These are phyloP conservation scores for Penicillium sp. DNA, from an alignment of 2,329 filamentous ascomycete genomes.

Conservation along the genomic window DNA sequence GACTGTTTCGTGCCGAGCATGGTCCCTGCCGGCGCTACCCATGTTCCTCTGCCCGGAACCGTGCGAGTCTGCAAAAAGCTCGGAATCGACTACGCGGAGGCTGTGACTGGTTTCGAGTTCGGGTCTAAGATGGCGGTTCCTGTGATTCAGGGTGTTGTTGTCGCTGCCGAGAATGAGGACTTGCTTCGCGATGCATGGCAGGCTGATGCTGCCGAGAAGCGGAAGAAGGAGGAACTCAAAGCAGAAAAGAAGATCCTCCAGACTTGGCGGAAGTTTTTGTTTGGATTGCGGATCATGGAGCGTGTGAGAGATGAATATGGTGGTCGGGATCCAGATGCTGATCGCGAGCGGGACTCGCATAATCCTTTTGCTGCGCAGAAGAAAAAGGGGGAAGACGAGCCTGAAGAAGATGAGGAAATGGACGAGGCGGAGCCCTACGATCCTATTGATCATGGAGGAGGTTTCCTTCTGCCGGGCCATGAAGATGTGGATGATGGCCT, in stretches of 20 bases:
- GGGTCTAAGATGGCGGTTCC: conserved; percentile 92
- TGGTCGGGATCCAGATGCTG: conserved; percentile 42
- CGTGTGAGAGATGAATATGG: conserved; percentile 77
- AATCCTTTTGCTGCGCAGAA: conserved; percentile 38
- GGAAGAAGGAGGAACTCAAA: conserved; percentile 81
- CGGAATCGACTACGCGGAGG: conserved; percentile 86
- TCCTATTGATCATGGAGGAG: conserved; percentile 27
- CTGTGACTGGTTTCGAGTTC: conserved; percentile 95
- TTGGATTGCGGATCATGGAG: conserved; percentile 80
- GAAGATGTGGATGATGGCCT: conserved; percentile 27
- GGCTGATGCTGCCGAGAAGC: conserved; percentile 72
- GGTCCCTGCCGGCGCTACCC: conserved; percentile 81
- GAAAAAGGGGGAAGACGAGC: conserved; percentile 10
- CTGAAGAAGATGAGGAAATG: conserved; percentile 2
- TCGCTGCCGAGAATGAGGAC: conserved; percentile 77
- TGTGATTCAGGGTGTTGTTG: conserved; percentile 84
- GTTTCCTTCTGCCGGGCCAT: conserved; percentile 25
- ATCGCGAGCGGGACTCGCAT: conserved; percentile 32
- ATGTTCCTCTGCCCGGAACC: conserved; percentile 76
- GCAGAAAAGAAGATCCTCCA: conserved; percentile 70
- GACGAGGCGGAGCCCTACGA: conserved; percentile 19
- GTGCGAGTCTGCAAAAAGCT: conserved; percentile 81
- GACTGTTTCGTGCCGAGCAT: conserved; percentile 93
- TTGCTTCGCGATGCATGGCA: conserved; percentile 75
- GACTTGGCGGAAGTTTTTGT: conserved; percentile 83